phyloP scores from a whole-genome alignment of 2,329 filamentous ascomycete species.

The Apiospora saccharicola region DNA sequence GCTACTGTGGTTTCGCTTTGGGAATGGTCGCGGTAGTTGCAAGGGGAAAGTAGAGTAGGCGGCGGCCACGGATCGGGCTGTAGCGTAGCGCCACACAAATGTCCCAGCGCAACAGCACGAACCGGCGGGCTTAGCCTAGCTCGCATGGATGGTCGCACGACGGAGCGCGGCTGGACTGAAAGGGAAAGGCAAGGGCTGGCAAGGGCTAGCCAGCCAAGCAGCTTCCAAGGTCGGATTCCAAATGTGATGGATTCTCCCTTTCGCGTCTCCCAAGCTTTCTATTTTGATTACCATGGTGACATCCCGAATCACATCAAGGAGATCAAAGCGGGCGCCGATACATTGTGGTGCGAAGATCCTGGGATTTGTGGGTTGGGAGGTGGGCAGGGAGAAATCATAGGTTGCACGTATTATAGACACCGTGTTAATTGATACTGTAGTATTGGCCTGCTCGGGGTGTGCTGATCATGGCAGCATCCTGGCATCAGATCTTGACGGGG shows the following conservation, averaged over 20 bases:
- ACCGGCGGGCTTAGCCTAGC: slow-evolving; percentile 3
- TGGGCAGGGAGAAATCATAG: slow-evolving; percentile 12
- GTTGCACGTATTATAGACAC: slow-evolving; percentile 19
- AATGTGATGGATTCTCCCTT: neutral
- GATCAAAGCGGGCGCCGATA: slow-evolving; percentile 19
- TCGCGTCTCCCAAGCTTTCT: slow-evolving; percentile 12
- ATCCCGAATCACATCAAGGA: slow-evolving; percentile 21
- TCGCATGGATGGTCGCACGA: neutral
- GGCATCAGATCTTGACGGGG: slow-evolving; percentile 21
- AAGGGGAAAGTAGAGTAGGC: slow-evolving; percentile 4
- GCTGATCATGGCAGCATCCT: slow-evolving; percentile 24
- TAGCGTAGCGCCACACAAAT: slow-evolving; percentile 10
- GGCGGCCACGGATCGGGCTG: slow-evolving; percentile 7
- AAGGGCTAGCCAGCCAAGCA: neutral
- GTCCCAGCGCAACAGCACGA: slow-evolving; percentile 10
- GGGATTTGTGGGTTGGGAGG: slow-evolving; percentile 16
- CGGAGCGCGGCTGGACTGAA: neutral
- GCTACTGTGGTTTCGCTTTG: slow-evolving; percentile 20
- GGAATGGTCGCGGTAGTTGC: slow-evolving; percentile 21
- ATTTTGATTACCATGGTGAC: slow-evolving; percentile 21
- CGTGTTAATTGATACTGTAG: slow-evolving; percentile 3
- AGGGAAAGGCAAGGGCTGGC: neutral
- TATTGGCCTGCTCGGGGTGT: slow-evolving; percentile 17
- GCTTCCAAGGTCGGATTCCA: neutral
- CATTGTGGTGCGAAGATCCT: slow-evolving; percentile 16